These are phyloP conservation scores for Acidiella bohemica DNA, from an alignment of 495 filamentous ascomycete genomes.

Conservation along the genomic window DNA sequence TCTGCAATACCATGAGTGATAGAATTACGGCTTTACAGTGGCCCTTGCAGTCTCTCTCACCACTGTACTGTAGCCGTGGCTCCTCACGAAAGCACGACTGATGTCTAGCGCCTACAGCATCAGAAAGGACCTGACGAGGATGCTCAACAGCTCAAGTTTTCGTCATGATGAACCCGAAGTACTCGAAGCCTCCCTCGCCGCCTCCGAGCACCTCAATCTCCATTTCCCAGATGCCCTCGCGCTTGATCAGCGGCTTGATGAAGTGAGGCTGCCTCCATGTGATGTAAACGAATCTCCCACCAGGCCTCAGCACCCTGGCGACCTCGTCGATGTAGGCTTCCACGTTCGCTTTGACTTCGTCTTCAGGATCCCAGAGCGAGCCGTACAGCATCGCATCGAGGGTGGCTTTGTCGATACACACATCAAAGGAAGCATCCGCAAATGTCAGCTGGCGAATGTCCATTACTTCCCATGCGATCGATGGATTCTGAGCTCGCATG, in stretches of 20 bases:
- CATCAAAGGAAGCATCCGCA: conserved; percentile 30
- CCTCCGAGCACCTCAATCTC: conserved; percentile 31
- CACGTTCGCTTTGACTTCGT: conserved; percentile 39
- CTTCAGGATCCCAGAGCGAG: conserved; percentile 42
- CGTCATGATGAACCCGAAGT: conserved; percentile 38
- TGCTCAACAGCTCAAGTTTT: too few relatives aligned
- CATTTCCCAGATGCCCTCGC: conserved; percentile 34
- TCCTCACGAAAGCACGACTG: too few relatives aligned
- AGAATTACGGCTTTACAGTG: too few relatives aligned
- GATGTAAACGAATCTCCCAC: conserved; percentile 42
- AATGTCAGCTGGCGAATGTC: conserved; percentile 36
- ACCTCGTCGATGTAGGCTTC: conserved; percentile 41
- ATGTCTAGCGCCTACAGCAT: too few relatives aligned
- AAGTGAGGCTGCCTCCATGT: conserved; percentile 51
- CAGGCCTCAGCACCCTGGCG: conserved; percentile 35
- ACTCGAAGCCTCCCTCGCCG: conserved; percentile 33
- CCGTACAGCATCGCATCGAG: conserved; percentile 50
- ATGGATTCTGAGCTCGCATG: conserved; percentile 33
- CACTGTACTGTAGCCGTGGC: too few relatives aligned
- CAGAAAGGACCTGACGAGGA: too few relatives aligned
- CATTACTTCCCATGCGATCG: conserved; percentile 36
- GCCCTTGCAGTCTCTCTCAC: too few relatives aligned
- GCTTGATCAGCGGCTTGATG: conserved; percentile 37
- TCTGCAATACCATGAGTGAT: too few relatives aligned
- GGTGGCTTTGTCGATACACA: conserved; percentile 50